These are phyloP conservation scores for Nakazawaea siamensis DNA, from an alignment of 805 yeast genomes.

Conservation along the genomic window DNA sequence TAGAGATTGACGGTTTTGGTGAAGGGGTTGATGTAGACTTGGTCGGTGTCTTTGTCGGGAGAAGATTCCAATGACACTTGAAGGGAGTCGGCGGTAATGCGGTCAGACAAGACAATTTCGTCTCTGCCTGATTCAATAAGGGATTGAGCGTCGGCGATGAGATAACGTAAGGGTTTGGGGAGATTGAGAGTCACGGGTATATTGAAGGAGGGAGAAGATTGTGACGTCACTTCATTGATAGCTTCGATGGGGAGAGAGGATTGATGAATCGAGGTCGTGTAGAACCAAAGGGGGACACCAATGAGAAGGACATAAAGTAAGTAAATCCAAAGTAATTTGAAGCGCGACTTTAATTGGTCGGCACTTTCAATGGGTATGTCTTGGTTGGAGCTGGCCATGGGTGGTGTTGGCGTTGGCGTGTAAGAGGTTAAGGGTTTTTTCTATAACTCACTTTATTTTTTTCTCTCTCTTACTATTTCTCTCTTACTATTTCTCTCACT, in stretches of 20 bases:
- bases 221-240: constrained; percentile 20
- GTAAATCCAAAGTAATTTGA: constrained; percentile 18
- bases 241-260: constrained; percentile 46
- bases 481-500: too few relatives aligned
- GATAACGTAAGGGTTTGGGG: constrained; percentile 21
- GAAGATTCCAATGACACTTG: constrained; percentile 14
- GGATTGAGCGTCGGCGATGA: constrained; percentile 27
- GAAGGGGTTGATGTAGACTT: constrained; percentile 28
- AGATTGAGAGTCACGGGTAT: constrained; percentile 37
- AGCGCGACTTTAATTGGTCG: too few relatives aligned
- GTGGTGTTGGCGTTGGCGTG: too few relatives aligned
- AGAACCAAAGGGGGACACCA: constrained; percentile 53
- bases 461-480: too few relatives aligned
- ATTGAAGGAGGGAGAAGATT: too few relatives aligned
- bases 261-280: constrained; percentile 55
- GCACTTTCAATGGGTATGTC: too few relatives aligned
- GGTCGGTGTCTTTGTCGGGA: constrained; percentile 16
- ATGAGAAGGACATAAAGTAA: constrained; percentile 22
- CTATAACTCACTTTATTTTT: too few relatives aligned
- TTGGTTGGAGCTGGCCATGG: too few relatives aligned
- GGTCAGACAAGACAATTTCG: constrained; percentile 11
- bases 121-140: constrained; percentile 24
- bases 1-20: constrained; percentile 24
- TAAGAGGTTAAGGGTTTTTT: too few relatives aligned
- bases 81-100: too few relatives aligned